Conservation (phyloP, 192 early-diverging fungal species). For the Obelidium mucronatum region DNA sequence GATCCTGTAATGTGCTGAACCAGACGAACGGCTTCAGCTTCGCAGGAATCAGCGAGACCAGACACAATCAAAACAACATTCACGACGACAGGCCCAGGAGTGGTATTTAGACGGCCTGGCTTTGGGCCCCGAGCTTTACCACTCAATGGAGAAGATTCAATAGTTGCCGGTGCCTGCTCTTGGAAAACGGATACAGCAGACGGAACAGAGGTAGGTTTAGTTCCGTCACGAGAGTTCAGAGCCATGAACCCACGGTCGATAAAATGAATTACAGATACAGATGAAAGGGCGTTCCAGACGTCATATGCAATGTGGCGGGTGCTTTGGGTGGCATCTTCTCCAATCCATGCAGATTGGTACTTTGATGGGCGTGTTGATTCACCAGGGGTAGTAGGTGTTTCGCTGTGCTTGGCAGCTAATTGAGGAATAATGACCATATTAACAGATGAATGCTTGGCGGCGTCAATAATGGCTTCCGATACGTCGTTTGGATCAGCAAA, state of each 20-base stretch:
- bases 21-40: background rate
- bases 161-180: too few species aligned
- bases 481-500: background rate
- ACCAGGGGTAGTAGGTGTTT: background rate
- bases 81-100: background rate
- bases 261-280: constrained; percentile 18
- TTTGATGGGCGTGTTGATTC: background rate
- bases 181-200: background rate
- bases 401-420: background rate
- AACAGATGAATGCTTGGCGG: background rate
- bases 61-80: background rate
- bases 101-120: too few species aligned
- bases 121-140: too few species aligned
- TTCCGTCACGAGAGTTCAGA: background rate
- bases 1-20: background rate
- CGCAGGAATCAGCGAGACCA: background rate
- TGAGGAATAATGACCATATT: constrained; percentile 31
- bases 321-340: background rate
- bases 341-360: background rate
- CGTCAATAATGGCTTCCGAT: constrained; percentile 7
- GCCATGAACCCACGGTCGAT: constrained; percentile 31
- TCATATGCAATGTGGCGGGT: background rate
- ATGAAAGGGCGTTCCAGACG: background rate
- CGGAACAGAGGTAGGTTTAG: background rate
- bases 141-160: too few species aligned